phyloP scores from a whole-genome alignment of 2,329 filamentous ascomycete species.

The Canariomyces notabilis region DNA sequence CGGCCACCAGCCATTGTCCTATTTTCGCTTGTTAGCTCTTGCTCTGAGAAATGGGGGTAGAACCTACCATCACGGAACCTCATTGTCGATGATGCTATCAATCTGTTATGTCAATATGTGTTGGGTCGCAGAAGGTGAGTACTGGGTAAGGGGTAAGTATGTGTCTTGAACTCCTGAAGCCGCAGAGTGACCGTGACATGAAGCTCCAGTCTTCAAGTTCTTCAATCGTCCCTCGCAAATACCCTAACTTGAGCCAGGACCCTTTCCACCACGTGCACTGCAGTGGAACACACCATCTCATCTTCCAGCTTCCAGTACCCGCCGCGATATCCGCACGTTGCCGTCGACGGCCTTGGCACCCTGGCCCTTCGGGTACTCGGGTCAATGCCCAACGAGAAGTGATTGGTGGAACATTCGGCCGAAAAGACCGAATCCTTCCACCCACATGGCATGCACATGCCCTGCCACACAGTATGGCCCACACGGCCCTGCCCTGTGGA shows the following conservation, averaged over 20 bases:
- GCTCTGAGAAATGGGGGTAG: background rate
- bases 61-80: slow-evolving; percentile 60
- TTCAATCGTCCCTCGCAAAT: too few relatives aligned
- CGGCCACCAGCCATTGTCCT: slow-evolving; percentile 52
- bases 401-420: slow-evolving; percentile 6
- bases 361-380: slow-evolving; percentile 4
- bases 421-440: background rate
- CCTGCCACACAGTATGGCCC: background rate
- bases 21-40: too few relatives aligned
- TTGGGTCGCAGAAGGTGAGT: too few relatives aligned
- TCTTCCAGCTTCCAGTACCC: too few relatives aligned
- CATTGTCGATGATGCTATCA: slow-evolving; percentile 33
- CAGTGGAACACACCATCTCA: too few relatives aligned
- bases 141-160: too few relatives aligned
- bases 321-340: background rate
- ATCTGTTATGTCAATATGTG: background rate
- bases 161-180: too few relatives aligned
- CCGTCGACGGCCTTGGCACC: background rate
- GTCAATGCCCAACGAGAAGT: slow-evolving; percentile 2
- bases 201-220: too few relatives aligned
- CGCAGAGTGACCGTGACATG: too few relatives aligned
- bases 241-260: too few relatives aligned
- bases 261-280: too few relatives aligned
- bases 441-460: background rate
- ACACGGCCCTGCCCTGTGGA: background rate